These are phyloP conservation scores for Schizosaccharomyces osmophilus DNA, from an alignment of 805 yeast species.

Conservation along the genomic window DNA sequence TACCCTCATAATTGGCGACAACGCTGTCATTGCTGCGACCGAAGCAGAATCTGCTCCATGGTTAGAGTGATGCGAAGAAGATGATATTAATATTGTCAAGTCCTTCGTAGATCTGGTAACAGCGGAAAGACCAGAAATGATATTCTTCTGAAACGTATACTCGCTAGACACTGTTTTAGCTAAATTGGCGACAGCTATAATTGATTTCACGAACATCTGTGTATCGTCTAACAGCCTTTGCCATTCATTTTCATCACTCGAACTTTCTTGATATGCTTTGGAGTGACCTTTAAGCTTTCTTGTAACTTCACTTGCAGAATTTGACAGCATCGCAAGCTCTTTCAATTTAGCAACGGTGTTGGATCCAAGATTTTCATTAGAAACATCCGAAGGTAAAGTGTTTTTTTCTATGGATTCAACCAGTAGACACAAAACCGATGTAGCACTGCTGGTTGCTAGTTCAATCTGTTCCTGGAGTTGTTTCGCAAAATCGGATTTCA, in stretches of 20 bases:
- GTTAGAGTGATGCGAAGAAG: background rate
- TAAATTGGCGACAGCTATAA: constrained; percentile 57
- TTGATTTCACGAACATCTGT: constrained; percentile 54
- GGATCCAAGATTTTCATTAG: constrained; percentile 13
- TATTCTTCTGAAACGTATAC: constrained; percentile 51
- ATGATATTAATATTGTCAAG: constrained; percentile 59
- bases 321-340: constrained; percentile 53
- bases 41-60: background rate
- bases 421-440: constrained; percentile 47
- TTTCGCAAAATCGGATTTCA: constrained; percentile 29
- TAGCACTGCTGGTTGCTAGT: constrained; percentile 41
- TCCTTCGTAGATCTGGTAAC: constrained; percentile 75
- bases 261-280: constrained; percentile 20
- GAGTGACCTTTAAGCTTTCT: constrained; percentile 34
- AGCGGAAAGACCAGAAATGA: constrained; percentile 51
- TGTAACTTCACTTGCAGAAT: constrained; percentile 55
- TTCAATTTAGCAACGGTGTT: constrained; percentile 37
- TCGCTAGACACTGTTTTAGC: constrained; percentile 64
- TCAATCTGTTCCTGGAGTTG: constrained; percentile 38
- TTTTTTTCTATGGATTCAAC: constrained; percentile 19
- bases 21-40: background rate
- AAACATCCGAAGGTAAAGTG: constrained; percentile 9
- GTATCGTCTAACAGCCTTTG: constrained; percentile 62
- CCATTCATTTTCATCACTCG: constrained; percentile 25
- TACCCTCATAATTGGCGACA: constrained; percentile 5